Evolutionary conservation across 441 rosid genomes (phyloP), one percentile per base, ranked within the genome.

Genomic region (Macaranga tanarius): DNA sequence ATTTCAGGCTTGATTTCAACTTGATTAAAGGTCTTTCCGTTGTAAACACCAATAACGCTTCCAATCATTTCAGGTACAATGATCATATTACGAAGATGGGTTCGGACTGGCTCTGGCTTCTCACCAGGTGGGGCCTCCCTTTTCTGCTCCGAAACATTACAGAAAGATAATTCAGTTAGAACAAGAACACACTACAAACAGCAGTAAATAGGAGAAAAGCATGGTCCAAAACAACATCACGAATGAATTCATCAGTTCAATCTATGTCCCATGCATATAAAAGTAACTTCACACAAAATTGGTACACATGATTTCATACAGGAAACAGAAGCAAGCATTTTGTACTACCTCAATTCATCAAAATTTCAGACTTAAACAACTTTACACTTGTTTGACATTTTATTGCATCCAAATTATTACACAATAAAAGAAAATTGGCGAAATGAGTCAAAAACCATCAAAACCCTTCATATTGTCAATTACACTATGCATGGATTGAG

Each of bases 61-160:
- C 98, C 97, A 5, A 91, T 93, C 96, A 93, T 93, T 76, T 91
- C 95, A 7, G 97, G 97, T 1, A 91, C 97, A 55, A 93, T 93
- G 79, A 89, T 78, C 98, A 91, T 87, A 75, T 88, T 84, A 4
- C 92, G 86, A 38, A 93, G 70, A 77, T 91, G 98, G 62, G 97
- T 91, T 25, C 90, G 80, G 26, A 93, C 94, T 51, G 92, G 90
- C 31, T 91, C 94, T 26, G 97, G 96, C 83, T 93, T 91, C 85
- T 91, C 97, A 74, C 96, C 97, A 47, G 90, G 84, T 26, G 92
- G 90, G 31, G 98, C 98, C 74, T 91, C 96, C 81, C 86, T 84
- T 91, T 93, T 91, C 95, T 93, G 81, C 42, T 62, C 48, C 50
- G 75, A 57, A 42, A 20, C 54, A 79, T 40, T 17, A 62, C 1